Base-by-base conservation (phyloP, 495 filamentous ascomycete species). In the Penicillium flavigenum region DNA sequence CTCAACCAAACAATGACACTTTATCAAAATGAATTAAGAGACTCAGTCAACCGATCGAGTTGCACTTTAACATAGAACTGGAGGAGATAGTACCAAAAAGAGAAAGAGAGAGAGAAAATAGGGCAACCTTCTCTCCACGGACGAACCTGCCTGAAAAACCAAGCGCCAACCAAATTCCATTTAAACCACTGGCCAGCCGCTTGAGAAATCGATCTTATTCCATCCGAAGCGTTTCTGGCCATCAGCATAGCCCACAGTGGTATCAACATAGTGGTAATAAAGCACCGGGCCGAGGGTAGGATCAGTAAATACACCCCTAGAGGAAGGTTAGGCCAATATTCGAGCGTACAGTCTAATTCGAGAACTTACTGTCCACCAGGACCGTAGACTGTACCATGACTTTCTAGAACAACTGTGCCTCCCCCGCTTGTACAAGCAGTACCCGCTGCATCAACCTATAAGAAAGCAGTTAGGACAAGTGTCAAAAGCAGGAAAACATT, bases 181-280 rank as follows among this genome's bases (percentile, higher is more conserved):
- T 56, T 65, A 77, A 1, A 80, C 71, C 14, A 82, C 78, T 0
- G 87, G 88, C 88, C 88, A 92, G 8, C 86, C 85, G 26, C 71
- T 81, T 0, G 82, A 81, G 61, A 83, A 91, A 45, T 80, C 70
- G 56, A 92, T 79, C 9, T 64, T 66, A 52, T 90, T 91, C 81
- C 83, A 86, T 5, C 88, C 87, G 60, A 91, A 88, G 48, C 74
- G 71, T 63, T 87, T 85, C 60, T 89, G 75, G 1, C 74, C 76
- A 67, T 90, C 86, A 0, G 74, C 81, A 60, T 83, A 86, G 0
- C 88, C 87, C 59, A 90, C 75, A 4, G 60, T 80, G 0, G 82
- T 88, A 62, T 91, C 79, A 22, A 84, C 69, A 39, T 90, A 90
- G 62, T 90, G 86, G 61, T 91, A 90, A 65, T 90, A 90, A 16